phyloP scores from a whole-genome alignment of 225 moss, liverwort and hornwort species.

The Marchantia paleacea region DNA sequence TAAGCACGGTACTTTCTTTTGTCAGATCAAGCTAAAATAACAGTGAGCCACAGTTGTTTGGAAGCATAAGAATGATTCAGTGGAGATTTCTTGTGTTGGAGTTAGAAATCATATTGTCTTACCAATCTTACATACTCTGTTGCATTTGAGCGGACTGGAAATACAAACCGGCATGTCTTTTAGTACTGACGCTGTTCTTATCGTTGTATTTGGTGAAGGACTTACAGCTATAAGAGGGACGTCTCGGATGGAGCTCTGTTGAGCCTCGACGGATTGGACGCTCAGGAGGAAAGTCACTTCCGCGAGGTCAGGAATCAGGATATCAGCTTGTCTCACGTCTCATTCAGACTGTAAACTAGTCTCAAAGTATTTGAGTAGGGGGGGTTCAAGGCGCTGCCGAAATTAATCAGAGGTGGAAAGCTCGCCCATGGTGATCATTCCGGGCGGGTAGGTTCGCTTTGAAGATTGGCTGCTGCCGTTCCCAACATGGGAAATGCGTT shows the following conservation, averaged over 20 bases:
- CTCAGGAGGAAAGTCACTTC: background rate
- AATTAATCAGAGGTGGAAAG: background rate
- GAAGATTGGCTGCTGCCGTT: background rate
- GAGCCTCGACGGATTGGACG: background rate
- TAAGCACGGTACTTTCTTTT: no score
- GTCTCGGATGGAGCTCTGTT: background rate
- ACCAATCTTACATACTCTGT: background rate
- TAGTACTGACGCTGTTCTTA: background rate
- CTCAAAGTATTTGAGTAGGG: background rate
- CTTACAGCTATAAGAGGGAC: background rate
- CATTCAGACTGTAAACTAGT: background rate
- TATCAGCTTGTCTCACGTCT: background rate
- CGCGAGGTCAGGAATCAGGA: background rate
- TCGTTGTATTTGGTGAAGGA: constrained; percentile 1
- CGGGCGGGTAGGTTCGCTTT: background rate
- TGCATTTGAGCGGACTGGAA: background rate
- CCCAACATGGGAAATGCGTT: background rate
- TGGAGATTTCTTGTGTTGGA: no score
- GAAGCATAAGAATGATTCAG: no score
- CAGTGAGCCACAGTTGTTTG: no score
- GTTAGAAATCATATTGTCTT: no score
- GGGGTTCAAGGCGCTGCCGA: background rate
- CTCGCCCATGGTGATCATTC: no score
- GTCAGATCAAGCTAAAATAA: no score
- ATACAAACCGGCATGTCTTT: background rate